phyloP scores from a whole-genome alignment of 306 rosid species.

The Cucurbita ficifolia region DNA sequence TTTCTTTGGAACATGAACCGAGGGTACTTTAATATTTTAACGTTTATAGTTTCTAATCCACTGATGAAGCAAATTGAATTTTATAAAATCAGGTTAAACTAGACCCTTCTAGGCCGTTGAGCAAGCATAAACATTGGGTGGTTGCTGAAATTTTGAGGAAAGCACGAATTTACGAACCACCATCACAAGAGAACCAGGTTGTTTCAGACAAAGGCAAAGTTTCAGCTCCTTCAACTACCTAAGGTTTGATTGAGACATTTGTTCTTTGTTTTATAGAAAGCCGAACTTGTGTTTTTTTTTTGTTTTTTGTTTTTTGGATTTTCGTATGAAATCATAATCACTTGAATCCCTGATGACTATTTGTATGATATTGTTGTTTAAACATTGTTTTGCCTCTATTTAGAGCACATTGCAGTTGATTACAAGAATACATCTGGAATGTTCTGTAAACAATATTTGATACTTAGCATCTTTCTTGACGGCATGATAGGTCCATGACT shows the following conservation, averaged over 20 bases:
- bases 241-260: not conserved
- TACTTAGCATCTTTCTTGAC: not conserved
- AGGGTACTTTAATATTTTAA: not conserved
- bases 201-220: not conserved
- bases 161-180: slow-evolving; percentile 67
- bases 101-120: slow-evolving; percentile 73
- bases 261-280: not conserved
- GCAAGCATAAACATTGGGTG: slow-evolving; percentile 72
- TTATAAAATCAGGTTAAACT: slow-evolving; percentile 39
- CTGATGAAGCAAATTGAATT: not conserved
- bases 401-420: not conserved
- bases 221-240: slow-evolving; percentile 1
- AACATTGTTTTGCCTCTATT: not conserved
- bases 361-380: not conserved
- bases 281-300: not conserved
- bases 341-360: not conserved
- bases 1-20: not conserved
- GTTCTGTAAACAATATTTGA: not conserved
- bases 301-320: not conserved
- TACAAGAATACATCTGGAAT: not conserved
- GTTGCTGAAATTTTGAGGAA: slow-evolving; percentile 78
- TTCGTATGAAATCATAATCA: not conserved
- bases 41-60: not conserved
- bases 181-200: slow-evolving; percentile 10
- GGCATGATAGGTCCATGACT: not conserved